phyloP scores from a whole-genome alignment of 345 rosid species.

The Hibiscus mutabilis region DNA sequence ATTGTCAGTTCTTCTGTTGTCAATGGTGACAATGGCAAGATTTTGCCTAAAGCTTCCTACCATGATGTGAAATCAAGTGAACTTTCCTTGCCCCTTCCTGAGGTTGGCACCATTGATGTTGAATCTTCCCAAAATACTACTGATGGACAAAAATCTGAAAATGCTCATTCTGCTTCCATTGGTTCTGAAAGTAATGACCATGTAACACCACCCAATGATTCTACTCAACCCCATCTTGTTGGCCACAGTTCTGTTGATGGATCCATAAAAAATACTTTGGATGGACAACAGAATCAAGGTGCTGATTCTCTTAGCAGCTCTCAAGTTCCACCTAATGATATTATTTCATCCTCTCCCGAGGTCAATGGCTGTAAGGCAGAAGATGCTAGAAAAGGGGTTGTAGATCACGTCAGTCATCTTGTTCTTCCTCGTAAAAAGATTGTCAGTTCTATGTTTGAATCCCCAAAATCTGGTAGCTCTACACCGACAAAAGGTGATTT shows the following conservation, averaged over 20 bases:
- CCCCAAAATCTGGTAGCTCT: conserved; percentile 26
- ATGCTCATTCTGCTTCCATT: background rate
- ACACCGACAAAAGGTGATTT: conserved; percentile 7
- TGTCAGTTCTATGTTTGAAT: conserved; percentile 16
- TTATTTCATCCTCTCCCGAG: background rate
- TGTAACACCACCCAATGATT: background rate
- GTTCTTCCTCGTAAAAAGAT: conserved; percentile 32
- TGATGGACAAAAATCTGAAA: background rate
- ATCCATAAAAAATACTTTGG: too few species aligned
- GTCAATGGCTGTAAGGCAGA: conserved; percentile 7
- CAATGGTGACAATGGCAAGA: conserved; percentile 1
- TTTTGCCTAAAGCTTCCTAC: conserved; percentile 2
- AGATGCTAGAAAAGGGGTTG: conserved; percentile 11
- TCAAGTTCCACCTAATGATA: background rate
- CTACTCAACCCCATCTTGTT: background rate
- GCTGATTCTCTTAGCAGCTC: too few species aligned
- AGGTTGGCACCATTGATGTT: background rate
- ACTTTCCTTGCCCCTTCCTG: background rate
- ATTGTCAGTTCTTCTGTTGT: background rate
- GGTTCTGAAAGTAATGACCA: background rate
- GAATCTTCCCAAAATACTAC: background rate
- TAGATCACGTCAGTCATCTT: conserved; percentile 17
- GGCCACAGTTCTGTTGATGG: too few species aligned
- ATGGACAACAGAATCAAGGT: too few species aligned
- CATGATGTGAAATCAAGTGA: background rate